Evolutionary conservation across 2,329 filamentous ascomycete genomes (phyloP).

Genomic region (Alternaria novae-zelandiae): DNA sequence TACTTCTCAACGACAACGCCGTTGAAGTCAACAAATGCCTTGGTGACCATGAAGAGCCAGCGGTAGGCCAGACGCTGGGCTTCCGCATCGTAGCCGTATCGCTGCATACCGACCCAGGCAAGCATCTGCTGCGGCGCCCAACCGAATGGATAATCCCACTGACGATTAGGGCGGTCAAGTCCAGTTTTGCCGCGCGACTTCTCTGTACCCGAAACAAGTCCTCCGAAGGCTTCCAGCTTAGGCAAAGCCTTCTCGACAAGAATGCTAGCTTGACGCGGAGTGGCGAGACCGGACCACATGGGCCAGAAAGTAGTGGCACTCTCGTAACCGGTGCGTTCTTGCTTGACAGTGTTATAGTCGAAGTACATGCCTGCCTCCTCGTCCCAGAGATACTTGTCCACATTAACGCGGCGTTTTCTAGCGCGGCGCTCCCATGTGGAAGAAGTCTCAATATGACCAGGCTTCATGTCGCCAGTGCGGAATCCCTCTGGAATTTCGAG

Average conservation of each 20-base stretch:
- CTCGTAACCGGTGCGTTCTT: slow-evolving; percentile 84
- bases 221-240: slow-evolving; percentile 85
- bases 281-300: slow-evolving; percentile 91
- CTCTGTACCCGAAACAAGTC: slow-evolving; percentile 87
- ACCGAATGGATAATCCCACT: slow-evolving; percentile 98
- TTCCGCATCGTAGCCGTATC: slow-evolving; percentile 90
- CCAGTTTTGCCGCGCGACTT: slow-evolving; percentile 82
- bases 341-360: slow-evolving; percentile 88
- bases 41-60: slow-evolving; percentile 98
- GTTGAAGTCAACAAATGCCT: slow-evolving; percentile 98
- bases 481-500: slow-evolving; percentile 85
- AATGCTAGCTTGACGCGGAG: slow-evolving; percentile 81
- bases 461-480: slow-evolving; percentile 67
- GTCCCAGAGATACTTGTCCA: slow-evolving; percentile 95
- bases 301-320: slow-evolving; percentile 95
- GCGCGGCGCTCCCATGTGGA: slow-evolving; percentile 90
- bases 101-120: slow-evolving; percentile 89
- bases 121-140: slow-evolving; percentile 99
- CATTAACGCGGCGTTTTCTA: slow-evolving; percentile 79
- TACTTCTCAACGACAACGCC: slow-evolving; percentile 99
- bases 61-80: slow-evolving; percentile 90
- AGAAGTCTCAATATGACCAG: slow-evolving; percentile 79
- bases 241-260: slow-evolving; percentile 84
- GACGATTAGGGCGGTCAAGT: slow-evolving; percentile 85
- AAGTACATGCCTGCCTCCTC: slow-evolving; percentile 95